A percentile compares a stretch with the other conserved stretches of the same genome.
Conservation (phyloP, 1,139 yeast genomes). For the Saccharomyces pastorianus region DNA sequence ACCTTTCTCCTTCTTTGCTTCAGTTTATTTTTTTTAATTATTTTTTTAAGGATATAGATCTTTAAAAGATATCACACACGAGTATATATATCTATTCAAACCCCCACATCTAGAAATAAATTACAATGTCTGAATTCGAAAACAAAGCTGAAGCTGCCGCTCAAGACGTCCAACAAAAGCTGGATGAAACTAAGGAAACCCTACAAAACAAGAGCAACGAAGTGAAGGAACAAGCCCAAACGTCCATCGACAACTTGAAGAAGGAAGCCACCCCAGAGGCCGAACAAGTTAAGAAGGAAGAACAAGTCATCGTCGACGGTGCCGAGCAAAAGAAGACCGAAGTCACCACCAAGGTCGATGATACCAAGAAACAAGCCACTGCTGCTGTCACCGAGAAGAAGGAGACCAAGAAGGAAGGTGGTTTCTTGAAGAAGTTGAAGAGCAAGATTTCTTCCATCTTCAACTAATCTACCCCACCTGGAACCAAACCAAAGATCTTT, state of each 20-base stretch:
- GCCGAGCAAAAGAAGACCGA: constrained; percentile 22
- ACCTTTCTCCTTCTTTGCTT: not conserved
- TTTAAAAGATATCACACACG: not conserved
- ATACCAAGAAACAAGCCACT: constrained; percentile 6
- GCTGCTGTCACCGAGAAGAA: constrained; percentile 13
- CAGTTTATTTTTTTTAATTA: too few species aligned
- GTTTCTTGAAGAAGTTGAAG: constrained; percentile 3
- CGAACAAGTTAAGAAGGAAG: constrained; percentile 15
- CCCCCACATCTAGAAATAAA: not conserved
- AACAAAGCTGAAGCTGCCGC: constrained; percentile 7
- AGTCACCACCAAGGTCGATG: constrained; percentile 18
- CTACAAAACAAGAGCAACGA: constrained; percentile 18
- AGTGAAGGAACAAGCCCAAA: constrained; percentile 11
- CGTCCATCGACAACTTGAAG: constrained; percentile 11
- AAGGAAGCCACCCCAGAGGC: constrained; percentile 16
- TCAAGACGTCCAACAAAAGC: constrained; percentile 3
- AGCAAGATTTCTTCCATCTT: constrained; percentile 2
- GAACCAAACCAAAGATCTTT: too few species aligned
- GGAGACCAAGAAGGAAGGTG: constrained; percentile 18
- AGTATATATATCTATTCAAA: not conserved
- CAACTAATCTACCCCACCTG: not conserved
- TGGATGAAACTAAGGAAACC: constrained; percentile 2
- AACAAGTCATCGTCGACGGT: constrained; percentile 11
- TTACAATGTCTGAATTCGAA: constrained; percentile 3
- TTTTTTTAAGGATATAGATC: not conserved